These are phyloP conservation scores for Nigrospora osmanthi DNA, from an alignment of 2,329 filamentous ascomycete species.

Conservation along the genomic window DNA sequence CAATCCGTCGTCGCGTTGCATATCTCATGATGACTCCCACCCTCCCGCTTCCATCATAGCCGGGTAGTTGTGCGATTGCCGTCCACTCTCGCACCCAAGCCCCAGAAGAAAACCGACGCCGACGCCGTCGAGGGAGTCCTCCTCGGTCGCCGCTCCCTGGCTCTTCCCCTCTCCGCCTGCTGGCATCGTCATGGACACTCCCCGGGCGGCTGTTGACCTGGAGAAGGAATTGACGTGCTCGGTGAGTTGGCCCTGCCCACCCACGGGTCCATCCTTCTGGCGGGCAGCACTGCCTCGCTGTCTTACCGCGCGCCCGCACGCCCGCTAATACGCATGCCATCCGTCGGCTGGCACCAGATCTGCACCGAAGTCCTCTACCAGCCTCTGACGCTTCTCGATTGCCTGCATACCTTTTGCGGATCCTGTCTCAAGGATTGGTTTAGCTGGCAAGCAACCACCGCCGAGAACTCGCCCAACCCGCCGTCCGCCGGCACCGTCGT, in stretches of 20 bases:
- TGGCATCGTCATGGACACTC: conserved; percentile 35
- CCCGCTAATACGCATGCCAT: conserved; percentile 1
- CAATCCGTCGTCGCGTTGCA: too few relatives aligned
- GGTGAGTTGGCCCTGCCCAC: conserved; percentile 46
- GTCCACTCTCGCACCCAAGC: too few relatives aligned
- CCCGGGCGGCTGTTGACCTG: conserved; percentile 56
- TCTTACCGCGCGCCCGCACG: background rate
- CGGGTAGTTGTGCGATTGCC: too few relatives aligned
- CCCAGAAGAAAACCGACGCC: background rate
- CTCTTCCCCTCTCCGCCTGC: background rate
- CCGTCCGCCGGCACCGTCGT: conserved; percentile 38
- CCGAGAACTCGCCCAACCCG: conserved; percentile 40
- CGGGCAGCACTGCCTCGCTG: background rate
- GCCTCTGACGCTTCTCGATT: conserved; percentile 85
- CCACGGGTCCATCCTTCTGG: conserved; percentile 1
- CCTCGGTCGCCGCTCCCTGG: conserved; percentile 1
- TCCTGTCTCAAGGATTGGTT: conserved; percentile 97
- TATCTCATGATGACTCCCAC: too few relatives aligned
- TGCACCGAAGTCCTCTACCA: conserved; percentile 93
- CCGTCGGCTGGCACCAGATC: conserved; percentile 52
- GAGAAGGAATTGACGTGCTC: conserved; percentile 95
- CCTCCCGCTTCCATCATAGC: too few relatives aligned
- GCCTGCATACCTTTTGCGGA: conserved; percentile 92
- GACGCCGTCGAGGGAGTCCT: background rate
- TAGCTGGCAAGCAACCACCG: conserved; percentile 61